Evolutionary conservation across 73 alveolate species (phyloP), one percentile per base, ranked within the genome.

Genomic region (Halteria grandinella): DNA sequence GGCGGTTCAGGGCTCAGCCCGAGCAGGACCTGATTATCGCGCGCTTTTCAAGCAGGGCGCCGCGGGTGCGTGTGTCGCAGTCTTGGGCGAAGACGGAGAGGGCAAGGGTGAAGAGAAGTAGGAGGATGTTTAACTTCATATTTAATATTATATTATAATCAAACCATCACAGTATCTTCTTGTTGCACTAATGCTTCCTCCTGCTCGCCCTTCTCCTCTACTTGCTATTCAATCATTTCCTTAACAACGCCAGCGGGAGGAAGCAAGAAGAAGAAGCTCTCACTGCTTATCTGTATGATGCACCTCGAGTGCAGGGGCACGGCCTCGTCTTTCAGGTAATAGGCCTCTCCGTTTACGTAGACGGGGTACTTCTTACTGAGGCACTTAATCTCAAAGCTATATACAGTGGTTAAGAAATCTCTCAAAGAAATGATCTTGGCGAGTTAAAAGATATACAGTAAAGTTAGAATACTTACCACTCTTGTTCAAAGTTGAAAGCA

Each of bases 371-470:
- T 83, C 43, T 66, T 83, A 40, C 93, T 78, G 28, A 91, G 75
- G 71, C 90, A 87, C 82, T 87, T 91, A 14, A 91, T 69, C 85
- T 91, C 97, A 75, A 91, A 91, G 34, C 89, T 59, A 70, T 55
- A 69, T 17, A 25, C 55, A n/a, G n/a, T n/a, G n/a, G n/a, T n/a
- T n/a, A n/a, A n/a, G 54, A 10, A 10, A 37, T 8, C n/a, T 37
- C 49, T 10, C n/a, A n/a, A n/a, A n/a, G n/a, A n/a, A n/a, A n/a
- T n/a, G n/a, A n/a, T n/a, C n/a, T n/a, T n/a, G n/a, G n/a, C n/a
- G n/a, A n/a, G n/a, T n/a, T n/a, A n/a, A n/a, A n/a, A n/a, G 15
- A 66, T 12, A 6, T 28, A 39, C 29, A 25, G 3, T 3, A 25
- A 44, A 2, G 51, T n/a, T 2, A 25, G 25, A 8, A 36, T 10